Conservation (phyloP, 1,284 basidiomycete genomes). For the Apiotrichum siamense region DNA sequence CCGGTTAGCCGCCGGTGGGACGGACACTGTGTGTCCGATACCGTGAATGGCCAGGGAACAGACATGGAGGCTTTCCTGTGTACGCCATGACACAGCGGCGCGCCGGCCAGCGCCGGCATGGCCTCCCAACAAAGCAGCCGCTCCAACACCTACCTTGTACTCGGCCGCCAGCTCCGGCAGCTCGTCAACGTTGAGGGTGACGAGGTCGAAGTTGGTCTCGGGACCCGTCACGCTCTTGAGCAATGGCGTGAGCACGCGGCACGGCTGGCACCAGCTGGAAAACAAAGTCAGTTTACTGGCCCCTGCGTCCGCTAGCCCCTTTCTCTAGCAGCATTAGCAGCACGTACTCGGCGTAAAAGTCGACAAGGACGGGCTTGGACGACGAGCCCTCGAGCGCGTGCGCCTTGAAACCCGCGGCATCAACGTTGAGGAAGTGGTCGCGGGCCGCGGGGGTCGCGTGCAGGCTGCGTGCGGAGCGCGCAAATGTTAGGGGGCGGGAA, state of each 20-base stretch:
- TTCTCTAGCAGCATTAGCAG: no score
- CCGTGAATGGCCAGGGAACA: background rate
- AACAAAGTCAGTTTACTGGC: no score
- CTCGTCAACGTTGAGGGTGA: slow-evolving; percentile 45
- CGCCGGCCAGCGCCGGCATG: no score
- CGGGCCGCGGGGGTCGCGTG: slow-evolving; percentile 18
- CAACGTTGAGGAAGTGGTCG: slow-evolving; percentile 34
- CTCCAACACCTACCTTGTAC: slow-evolving; percentile 36
- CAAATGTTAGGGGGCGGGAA: background rate
- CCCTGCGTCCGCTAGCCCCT: no score
- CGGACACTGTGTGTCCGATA: no score
- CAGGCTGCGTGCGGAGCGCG: slow-evolving; percentile 13
- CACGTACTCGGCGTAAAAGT: slow-evolving; percentile 45
- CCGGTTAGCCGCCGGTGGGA: no score
- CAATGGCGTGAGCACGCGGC: slow-evolving; percentile 42
- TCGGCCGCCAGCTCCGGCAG: slow-evolving; percentile 41
- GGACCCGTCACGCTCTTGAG: slow-evolving; percentile 39
- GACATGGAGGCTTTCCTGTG: background rate
- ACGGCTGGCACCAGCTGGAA: slow-evolving; percentile 47
- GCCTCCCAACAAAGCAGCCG: no score
- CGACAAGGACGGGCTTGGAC: slow-evolving; percentile 41
- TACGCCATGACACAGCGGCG: no score
- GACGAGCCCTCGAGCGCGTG: slow-evolving; percentile 20
- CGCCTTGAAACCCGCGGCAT: slow-evolving; percentile 26
- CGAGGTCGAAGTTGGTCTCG: slow-evolving; percentile 35